Evolutionary conservation across 73 alveolate species (phyloP), one percentile per base, ranked within the genome.

Genomic region (Paramecium pentaurelia): DNA sequence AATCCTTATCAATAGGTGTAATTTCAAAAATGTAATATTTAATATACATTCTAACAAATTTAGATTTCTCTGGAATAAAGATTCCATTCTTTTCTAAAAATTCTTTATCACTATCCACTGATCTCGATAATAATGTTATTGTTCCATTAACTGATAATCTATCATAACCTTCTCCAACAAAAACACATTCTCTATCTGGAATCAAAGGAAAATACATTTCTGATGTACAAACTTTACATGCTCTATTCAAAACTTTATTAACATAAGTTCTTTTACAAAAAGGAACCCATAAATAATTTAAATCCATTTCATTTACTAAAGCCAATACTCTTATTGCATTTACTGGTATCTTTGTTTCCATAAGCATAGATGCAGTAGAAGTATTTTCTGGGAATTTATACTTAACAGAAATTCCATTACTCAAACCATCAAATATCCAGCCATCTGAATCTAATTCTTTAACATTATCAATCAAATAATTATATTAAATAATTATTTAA

Each of bases 201-300:
- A 80, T 80, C 44, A 80, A n/a, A 25, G 91, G 91, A n/a, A 80
- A 80, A 80, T 80, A 80, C 91, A 80, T 80, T 42, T 80, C 91
- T 14, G 91, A 45, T 18, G 91, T 80, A 25, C 91, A 80, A 27
- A 80, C 91, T 11, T 80, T 80, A 32, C 91, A 80, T 0, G 91
- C 91, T 45, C 91, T 18, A 49, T 80, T 80, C 22, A 80, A 27
- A 0, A 80, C 91, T 47, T 80, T 80, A 27, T 80, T 80, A 32
- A 80, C 91, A 27, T 80, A 80, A 4, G 91, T 45, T 45, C 91
- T 34, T 14, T 45, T 80, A 18, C 91, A 80, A 80, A 80, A 80
- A 0, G 91, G 91, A 42, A 80, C 91, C 91, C 91, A 80, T 25
- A 80, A 49, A 80, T 80, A 27, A 80, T 80, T 80, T 18, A 80